Base-by-base conservation (phyloP, 768 basidiomycete species). In the Pisolithus marmoratus region DNA sequence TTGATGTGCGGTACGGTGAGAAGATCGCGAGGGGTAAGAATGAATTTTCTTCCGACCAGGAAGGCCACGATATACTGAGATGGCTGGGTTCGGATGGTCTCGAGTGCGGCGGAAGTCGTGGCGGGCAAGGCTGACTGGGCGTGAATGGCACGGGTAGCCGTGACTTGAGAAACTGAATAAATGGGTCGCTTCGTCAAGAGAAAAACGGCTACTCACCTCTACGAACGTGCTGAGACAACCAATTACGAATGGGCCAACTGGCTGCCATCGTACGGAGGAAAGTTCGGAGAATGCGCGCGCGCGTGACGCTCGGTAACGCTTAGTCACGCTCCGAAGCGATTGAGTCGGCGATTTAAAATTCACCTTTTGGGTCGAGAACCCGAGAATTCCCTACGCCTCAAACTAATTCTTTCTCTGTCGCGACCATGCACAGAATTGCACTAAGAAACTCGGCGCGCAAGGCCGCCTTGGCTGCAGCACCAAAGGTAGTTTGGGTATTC, bases 1-100 rank as follows among this genome's bases (percentile, higher is more conserved):
- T 87, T 88, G 46, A 99, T 81, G 49, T 85, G 87, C 5, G 95
- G 94, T 2, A 99, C 84, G 51, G 96, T 98, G 64, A 99, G 84
- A 60, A 94, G 69, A 73, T 99, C 96, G 65, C 84, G 82, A 14
- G 93, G 87, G 8, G 95, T 81, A 22, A 99, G 77, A 58, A 98
- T 82, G 72, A 96, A 93, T 69, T 87, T 88, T 63, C 81, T 80
- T 60, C 92, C 87, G 51, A 87, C 88, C 49, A 99, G 79, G 20
- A 87, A 82, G 54, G 94, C 94, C 64, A 94, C 78, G 67, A 95
- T 78, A 73, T 98, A 99, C 71, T 91, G 87, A 0, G 87, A 86
- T 5, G 95, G 91, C 59, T 97, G 94, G 1, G 92, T 87, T 64
- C 86, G 85, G 54, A 97, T 87, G 65, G 93, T 79, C 40, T 81